phyloP scores from a whole-genome alignment of 2,329 filamentous ascomycete species.

The Chalaropsis thielavioides region DNA sequence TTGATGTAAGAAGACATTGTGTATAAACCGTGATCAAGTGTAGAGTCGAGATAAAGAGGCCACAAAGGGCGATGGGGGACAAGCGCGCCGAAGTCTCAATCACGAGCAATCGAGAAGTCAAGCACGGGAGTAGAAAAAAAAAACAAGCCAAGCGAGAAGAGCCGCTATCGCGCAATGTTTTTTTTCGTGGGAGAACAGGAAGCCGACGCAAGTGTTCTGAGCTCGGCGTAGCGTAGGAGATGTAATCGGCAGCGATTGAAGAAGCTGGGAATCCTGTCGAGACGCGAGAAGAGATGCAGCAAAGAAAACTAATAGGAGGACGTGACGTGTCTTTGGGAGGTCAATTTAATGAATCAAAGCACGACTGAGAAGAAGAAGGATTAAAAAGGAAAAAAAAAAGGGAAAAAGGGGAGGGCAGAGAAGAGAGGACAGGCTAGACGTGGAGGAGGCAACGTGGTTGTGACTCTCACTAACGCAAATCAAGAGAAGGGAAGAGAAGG shows the following conservation, averaged over 20 bases:
- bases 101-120: background rate
- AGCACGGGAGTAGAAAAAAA: background rate
- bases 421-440: background rate
- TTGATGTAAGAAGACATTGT: slow-evolving; percentile 19
- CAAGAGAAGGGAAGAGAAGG: background rate
- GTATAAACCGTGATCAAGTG: slow-evolving; percentile 10
- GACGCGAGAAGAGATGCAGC: background rate
- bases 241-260: background rate
- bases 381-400: slow-evolving; percentile 17
- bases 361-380: slow-evolving; percentile 9
- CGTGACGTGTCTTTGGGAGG: slow-evolving; percentile 11
- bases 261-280: slow-evolving; percentile 1
- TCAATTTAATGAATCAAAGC: slow-evolving; percentile 15
- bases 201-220: background rate
- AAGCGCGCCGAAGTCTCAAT: slow-evolving; percentile 7
- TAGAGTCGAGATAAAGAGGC: slow-evolving; percentile 7
- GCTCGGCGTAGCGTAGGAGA: background rate
- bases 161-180: slow-evolving; percentile 1
- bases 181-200: background rate
- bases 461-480: background rate
- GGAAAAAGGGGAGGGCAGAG: too few species aligned
- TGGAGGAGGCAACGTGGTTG: background rate
- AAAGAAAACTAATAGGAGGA: background rate
- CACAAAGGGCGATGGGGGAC: background rate
- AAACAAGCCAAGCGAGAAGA: slow-evolving; percentile 2